These are phyloP conservation scores for Aspergillus terreus DNA, from an alignment of 2,329 filamentous ascomycete genomes.

Conservation along the genomic window DNA sequence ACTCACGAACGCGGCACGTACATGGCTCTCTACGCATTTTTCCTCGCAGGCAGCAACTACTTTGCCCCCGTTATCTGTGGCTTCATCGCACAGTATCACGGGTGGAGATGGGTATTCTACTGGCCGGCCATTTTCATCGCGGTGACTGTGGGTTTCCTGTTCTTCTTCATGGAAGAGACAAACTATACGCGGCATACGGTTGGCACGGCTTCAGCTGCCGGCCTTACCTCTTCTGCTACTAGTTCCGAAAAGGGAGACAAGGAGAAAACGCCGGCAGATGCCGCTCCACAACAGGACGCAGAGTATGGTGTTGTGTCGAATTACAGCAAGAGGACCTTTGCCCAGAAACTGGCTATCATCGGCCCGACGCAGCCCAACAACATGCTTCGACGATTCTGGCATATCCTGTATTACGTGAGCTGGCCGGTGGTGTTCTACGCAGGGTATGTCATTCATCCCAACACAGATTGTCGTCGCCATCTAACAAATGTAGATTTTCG, in stretches of 20 bases:
- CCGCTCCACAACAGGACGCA: constrained; percentile 4
- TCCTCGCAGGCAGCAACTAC: constrained; percentile 41
- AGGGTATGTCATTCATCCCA: constrained; percentile 11
- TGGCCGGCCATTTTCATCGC: constrained; percentile 51
- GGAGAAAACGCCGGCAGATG: constrained; percentile 13
- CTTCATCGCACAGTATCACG: constrained; percentile 45
- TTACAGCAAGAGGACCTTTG: constrained; percentile 29
- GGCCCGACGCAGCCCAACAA: constrained; percentile 27
- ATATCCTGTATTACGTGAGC: constrained; percentile 32
- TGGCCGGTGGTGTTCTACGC: constrained; percentile 41
- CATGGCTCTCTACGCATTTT: constrained; percentile 39
- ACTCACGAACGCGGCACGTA: constrained; percentile 40
- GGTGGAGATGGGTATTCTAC: constrained; percentile 49
- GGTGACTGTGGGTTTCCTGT: constrained; percentile 45
- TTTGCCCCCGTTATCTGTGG: constrained; percentile 46
- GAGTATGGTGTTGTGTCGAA: constrained; percentile 14
- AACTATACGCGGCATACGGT: constrained; percentile 41
- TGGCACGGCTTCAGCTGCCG: constrained; percentile 6
- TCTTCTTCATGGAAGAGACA: constrained; percentile 56
- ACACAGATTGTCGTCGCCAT: too few species aligned
- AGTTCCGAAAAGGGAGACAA: constrained; percentile 13
- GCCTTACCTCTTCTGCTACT: not conserved
- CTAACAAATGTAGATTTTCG: constrained; percentile 24
- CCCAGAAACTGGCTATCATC: constrained; percentile 31
- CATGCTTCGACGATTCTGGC: constrained; percentile 30